Conservation (phyloP, 352 stramenopile species). For the Pythium sp. region DNA sequence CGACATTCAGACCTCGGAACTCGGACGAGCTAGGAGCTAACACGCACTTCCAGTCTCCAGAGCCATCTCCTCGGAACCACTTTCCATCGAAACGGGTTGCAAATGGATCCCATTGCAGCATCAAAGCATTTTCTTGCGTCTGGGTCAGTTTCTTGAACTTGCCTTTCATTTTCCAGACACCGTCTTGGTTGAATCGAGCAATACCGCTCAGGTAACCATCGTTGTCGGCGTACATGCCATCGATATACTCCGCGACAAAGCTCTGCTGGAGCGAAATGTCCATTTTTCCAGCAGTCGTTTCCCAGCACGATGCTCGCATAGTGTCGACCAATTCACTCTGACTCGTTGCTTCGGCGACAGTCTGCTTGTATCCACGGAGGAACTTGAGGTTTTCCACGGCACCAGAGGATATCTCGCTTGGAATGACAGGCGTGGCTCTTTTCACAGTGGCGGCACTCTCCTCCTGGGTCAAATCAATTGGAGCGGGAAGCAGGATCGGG, state of each 20-base stretch:
- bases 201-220: conserved; percentile 69
- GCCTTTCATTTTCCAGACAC: conserved; percentile 65
- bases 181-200: conserved; percentile 40
- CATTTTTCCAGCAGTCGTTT: conserved; percentile 68
- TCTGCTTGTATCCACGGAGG: conserved; percentile 52
- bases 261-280: conserved; percentile 34
- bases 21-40: conserved; percentile 42
- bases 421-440: conserved; percentile 12
- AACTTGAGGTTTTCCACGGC: conserved; percentile 43
- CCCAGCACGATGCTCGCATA: conserved; percentile 51
- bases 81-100: conserved; percentile 73
- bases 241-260: conserved; percentile 63
- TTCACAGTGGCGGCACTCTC: neutral
- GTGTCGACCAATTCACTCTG: conserved; percentile 27
- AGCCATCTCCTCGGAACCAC: conserved; percentile 83
- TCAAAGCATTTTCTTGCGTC: conserved; percentile 69
- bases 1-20: conserved; percentile 60
- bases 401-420: conserved; percentile 13
- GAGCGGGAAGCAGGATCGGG: conserved; percentile 20
- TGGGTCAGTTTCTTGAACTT: conserved; percentile 67
- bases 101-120: conserved; percentile 56
- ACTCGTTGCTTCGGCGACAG: conserved; percentile 31
- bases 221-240: conserved; percentile 69
- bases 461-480: conserved; percentile 39
- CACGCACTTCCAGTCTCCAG: conserved; percentile 79